These are phyloP conservation scores for Lasiodiplodia hormozganensis DNA, from an alignment of 2,329 filamentous ascomycete genomes.

Conservation along the genomic window DNA sequence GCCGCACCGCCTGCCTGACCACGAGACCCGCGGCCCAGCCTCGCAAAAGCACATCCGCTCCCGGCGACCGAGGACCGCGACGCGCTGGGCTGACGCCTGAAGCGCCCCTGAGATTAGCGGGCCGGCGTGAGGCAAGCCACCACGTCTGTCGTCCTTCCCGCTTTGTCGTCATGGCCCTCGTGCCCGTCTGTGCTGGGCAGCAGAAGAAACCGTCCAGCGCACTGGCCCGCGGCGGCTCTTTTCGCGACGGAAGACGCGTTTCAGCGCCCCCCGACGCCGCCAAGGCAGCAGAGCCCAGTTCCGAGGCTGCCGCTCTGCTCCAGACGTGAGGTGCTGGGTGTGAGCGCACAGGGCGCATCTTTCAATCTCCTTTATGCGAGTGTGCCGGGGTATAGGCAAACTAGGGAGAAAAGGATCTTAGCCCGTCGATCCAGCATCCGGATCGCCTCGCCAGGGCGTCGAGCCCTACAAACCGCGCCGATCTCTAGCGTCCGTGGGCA, in stretches of 20 bases:
- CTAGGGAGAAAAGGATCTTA: conserved; percentile 3
- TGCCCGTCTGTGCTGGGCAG: conserved; percentile 7
- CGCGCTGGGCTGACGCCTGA: conserved; percentile 23
- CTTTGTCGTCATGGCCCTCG: conserved; percentile 19
- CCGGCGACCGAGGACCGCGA: conserved; percentile 9
- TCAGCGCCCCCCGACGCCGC: conserved; percentile 2
- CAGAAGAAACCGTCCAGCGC: conserved; percentile 4
- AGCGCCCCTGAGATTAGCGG: conserved; percentile 26
- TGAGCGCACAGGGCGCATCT: conserved; percentile 7
- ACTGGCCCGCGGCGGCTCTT: conserved; percentile 11
- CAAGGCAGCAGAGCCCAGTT: conserved; percentile 5
- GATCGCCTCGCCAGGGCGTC: conserved; percentile 28
- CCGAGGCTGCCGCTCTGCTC: conserved; percentile 19
- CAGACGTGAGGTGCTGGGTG: conserved; percentile 13
- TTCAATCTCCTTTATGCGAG: conserved; percentile 25
- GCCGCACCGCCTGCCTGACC: conserved; percentile 7
- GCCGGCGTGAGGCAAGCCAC: conserved; percentile 17
- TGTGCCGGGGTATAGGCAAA: conserved; percentile 11
- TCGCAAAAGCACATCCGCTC: conserved; percentile 14
- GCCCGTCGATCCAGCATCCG: conserved; percentile 23
- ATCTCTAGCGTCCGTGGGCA: conserved; percentile 13
- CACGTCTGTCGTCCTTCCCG: conserved; percentile 16
- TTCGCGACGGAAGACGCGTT: conserved; percentile 1
- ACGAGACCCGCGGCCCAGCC: conserved; percentile 24
- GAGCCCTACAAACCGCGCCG: conserved; percentile 2